Evolutionary conservation across 495 filamentous ascomycete species (phyloP).

Genomic region (Pyrenula aspistea): DNA sequence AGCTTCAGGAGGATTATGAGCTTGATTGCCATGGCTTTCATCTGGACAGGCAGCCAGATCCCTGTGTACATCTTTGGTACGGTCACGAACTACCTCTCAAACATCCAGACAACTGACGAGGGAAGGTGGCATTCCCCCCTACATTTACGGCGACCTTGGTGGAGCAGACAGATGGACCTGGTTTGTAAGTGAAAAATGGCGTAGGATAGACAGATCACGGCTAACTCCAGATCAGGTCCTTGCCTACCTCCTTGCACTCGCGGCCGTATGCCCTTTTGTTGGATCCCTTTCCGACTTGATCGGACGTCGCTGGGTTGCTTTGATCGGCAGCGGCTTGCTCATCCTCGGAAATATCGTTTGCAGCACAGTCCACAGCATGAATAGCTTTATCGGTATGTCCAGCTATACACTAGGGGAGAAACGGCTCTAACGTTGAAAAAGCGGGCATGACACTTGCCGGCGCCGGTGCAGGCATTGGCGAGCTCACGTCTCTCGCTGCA

Average conservation of each 20-base stretch:
- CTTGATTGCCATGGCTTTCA: slow-evolving; percentile 50
- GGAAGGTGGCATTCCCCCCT: slow-evolving; percentile 44
- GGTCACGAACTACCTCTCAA: neutral
- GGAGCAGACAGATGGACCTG: slow-evolving; percentile 59
- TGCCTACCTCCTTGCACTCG: slow-evolving; percentile 53
- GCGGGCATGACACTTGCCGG: slow-evolving; percentile 51
- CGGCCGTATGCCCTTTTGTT: slow-evolving; percentile 61
- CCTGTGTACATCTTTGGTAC: slow-evolving; percentile 49
- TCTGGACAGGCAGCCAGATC: slow-evolving; percentile 56
- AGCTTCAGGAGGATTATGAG: slow-evolving; percentile 44
- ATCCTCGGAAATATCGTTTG: slow-evolving; percentile 56
- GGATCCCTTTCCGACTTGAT: slow-evolving; percentile 58
- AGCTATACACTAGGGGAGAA: slow-evolving; percentile 8
- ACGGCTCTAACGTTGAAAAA: slow-evolving; percentile 22
- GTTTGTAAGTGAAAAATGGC: slow-evolving; percentile 42
- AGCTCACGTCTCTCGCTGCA: slow-evolving; percentile 55
- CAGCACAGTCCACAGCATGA: slow-evolving; percentile 53
- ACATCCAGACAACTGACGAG: neutral
- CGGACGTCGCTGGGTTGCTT: slow-evolving; percentile 55
- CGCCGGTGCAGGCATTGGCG: slow-evolving; percentile 50
- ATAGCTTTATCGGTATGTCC: slow-evolving; percentile 51
- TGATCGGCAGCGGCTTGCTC: slow-evolving; percentile 44
- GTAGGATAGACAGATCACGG: neutral
- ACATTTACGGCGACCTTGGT: slow-evolving; percentile 54
- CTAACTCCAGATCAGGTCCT: slow-evolving; percentile 26